Evolutionary conservation across 2,329 filamentous ascomycete species (phyloP), one percentile per base, ranked within the genome.

Genomic region (Exophiala lecanii-corni): DNA sequence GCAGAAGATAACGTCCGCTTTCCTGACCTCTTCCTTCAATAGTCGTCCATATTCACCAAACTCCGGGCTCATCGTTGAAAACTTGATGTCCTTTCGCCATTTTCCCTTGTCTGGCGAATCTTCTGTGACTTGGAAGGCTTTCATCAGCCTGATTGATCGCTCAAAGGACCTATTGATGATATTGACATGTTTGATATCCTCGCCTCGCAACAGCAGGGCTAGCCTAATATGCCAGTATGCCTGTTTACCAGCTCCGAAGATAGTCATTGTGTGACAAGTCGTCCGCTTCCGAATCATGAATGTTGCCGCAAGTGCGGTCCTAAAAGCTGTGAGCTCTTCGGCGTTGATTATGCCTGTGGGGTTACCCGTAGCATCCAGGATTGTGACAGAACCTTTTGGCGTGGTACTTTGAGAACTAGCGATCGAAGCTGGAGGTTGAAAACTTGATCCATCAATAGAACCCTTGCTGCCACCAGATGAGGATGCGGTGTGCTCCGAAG

Each of bases 201-300:
- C 58, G 0, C 73, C 72, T 1, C 76, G 83, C 20, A 72, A 58
- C 37, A 92, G 73, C 51, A 97, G 74, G 0, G 89, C 83, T 3
- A 97, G 75, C 1, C 89, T 82, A 32, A 94, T 79, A 62, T 96
- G 91, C 89, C 89, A 97, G 69, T 91, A 94, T 9, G 91, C 91
- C 68, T 96, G 89, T 55, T 84, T 81, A 34, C 91, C 91, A 23
- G 84, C 82, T 17, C 91, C 91, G 62, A 96, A 97, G 40, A 94
- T 83, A 10, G 84, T 82, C 9, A 96, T 60, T 10, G 82, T 86
- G 59, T 83, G 81, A 31, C 94, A 82, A 19, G 76, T 75, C 42
- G 76, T 71, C 43, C 91, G 85, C 57, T 64, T 75, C 58, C 78
- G 78, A 13, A 83, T 71, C 53, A 84, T 69, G 43, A 82, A 76